Evolutionary conservation across 768 basidiomycete genomes (phyloP).

Genomic region (Lentinula guzmanii): DNA sequence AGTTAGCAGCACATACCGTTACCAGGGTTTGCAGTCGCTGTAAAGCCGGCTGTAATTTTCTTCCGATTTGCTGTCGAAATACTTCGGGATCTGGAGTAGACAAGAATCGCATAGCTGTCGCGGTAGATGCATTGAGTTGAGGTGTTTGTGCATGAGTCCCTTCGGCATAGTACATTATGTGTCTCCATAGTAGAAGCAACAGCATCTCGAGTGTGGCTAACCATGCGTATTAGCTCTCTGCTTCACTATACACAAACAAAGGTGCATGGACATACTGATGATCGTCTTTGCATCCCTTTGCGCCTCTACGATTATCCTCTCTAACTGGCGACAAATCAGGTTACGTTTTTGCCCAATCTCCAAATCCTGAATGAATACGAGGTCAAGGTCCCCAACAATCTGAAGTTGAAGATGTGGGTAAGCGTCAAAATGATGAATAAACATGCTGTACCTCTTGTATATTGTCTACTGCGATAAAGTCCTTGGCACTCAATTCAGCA

Average conservation of each 20-base stretch:
- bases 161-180: slow-evolving; percentile 61
- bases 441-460: slow-evolving; percentile 51
- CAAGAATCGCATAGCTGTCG: slow-evolving; percentile 49
- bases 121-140: slow-evolving; percentile 16
- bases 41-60: slow-evolving; percentile 49
- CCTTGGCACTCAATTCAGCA: slow-evolving; percentile 65
- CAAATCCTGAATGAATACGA: slow-evolving; percentile 55
- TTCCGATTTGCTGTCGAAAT: slow-evolving; percentile 53
- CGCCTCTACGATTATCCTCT: slow-evolving; percentile 30
- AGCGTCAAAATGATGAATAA: slow-evolving; percentile 8
- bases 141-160: slow-evolving; percentile 24
- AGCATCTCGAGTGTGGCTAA: slow-evolving; percentile 73
- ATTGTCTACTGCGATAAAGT: slow-evolving; percentile 66
- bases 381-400: slow-evolving; percentile 47
- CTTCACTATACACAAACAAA: neutral
- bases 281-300: slow-evolving; percentile 45
- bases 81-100: slow-evolving; percentile 50
- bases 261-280: slow-evolving; percentile 38
- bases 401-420: slow-evolving; percentile 14
- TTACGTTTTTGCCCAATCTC: slow-evolving; percentile 65
- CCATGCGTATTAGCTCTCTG: neutral
- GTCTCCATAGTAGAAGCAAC: slow-evolving; percentile 76
- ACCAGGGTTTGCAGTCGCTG: slow-evolving; percentile 49
- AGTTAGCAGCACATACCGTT: slow-evolving; percentile 27
- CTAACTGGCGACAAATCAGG: slow-evolving; percentile 59